These are phyloP conservation scores for Apophysomyces variabilis DNA, from an alignment of 371 early-diverging fungal genomes.

Conservation along the genomic window DNA sequence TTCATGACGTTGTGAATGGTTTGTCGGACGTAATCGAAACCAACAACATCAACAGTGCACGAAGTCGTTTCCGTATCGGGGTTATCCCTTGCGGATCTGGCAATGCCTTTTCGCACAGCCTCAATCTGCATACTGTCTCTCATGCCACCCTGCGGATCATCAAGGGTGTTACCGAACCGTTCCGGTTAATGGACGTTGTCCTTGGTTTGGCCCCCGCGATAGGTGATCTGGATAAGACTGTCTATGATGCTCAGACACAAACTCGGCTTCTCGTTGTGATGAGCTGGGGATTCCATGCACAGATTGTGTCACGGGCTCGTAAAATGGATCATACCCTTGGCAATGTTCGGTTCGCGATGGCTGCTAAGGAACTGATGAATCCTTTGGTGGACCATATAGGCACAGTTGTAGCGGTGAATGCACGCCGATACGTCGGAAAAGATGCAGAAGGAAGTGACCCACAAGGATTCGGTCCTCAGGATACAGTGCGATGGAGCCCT, in stretches of 20 bases:
- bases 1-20: slow-evolving; percentile 54
- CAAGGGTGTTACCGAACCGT: slow-evolving; percentile 31
- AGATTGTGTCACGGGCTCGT: slow-evolving; percentile 47
- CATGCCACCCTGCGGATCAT: slow-evolving; percentile 44
- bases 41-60: background rate
- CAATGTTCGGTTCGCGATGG: slow-evolving; percentile 46
- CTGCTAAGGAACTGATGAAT: slow-evolving; percentile 35
- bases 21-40: slow-evolving; percentile 28
- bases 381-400: slow-evolving; percentile 44
- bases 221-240: slow-evolving; percentile 7
- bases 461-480: background rate
- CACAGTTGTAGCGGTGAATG: slow-evolving; percentile 30
- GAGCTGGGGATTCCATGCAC: slow-evolving; percentile 61
- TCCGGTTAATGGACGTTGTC: slow-evolving; percentile 36
- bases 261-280: slow-evolving; percentile 43
- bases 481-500: background rate
- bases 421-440: slow-evolving; percentile 20
- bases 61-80: slow-evolving; percentile 29
- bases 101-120: slow-evolving; percentile 49
- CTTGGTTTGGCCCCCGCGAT: slow-evolving; percentile 26
- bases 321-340: slow-evolving; percentile 46
- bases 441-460: background rate
- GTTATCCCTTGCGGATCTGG: slow-evolving; percentile 51
- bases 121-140: slow-evolving; percentile 31
- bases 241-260: slow-evolving; percentile 3